Base-by-base conservation (phyloP, 192 early-diverging fungal genomes). In the Coemansia sp. region DNA sequence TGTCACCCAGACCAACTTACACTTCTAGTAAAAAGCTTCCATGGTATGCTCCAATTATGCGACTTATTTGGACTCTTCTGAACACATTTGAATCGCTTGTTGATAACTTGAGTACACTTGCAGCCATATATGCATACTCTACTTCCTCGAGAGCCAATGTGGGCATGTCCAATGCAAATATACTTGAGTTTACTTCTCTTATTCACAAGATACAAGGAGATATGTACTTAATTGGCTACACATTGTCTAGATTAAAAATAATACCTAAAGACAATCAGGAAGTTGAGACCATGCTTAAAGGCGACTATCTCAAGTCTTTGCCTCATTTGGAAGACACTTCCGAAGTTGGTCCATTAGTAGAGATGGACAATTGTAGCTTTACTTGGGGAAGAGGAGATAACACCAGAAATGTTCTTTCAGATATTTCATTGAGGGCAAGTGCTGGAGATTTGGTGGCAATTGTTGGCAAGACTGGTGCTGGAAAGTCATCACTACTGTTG, bases 271-370 rank as follows among this genome's bases (percentile, higher is more conserved):
- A 62, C 5, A 69, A 76, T 57, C 15, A n/a, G 1, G 43, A 41
- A 62, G 22, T 81, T 18, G 74, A 76, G 50, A 55, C 20, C 0
- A 44, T 40, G 12, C 40, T 81, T 9, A 61, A 44, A 7, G 74
- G 74, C 33, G 68, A 73, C 16, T 76, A 58, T 71, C 34, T 81
- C 2, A 65, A 47, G 6, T 73, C 74, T 3, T 38, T 81, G 33
- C 60, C 67, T 3, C 67, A 60, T 9, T 53, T 1, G 1, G 24
- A 24, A 0, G 24, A 24, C 1, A 24, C 24, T 24, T 24, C 24
- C 0, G 24, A 24, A 1, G 24, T 24, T 24, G 24, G 24, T 24
- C 24, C 24, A 24, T 24, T 24, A 24, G 24, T 24, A 24, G 24
- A 24, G 24, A 24, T 24, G 24, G 24, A 24, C 1, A 0, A 24